Evolutionary conservation across 2,329 filamentous ascomycete species (phyloP), one percentile per base, ranked within the genome.

Genomic region (Fusarium hainanense): DNA sequence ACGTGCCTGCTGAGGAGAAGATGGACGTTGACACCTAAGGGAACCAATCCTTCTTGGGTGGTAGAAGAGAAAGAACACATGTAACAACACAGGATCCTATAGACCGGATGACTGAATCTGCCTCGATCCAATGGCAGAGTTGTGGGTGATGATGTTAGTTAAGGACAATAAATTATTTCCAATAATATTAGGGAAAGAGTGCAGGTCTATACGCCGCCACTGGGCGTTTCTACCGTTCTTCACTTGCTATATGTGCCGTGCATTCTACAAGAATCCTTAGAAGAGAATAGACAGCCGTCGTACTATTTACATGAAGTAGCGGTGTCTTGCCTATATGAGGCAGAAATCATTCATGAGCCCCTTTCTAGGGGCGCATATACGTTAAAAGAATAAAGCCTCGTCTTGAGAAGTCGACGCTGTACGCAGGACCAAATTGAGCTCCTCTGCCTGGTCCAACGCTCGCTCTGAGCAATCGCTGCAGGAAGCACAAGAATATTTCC

Each of bases 1-100:
- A 98, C 79, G 82, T 97, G 76, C 87, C 90, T 58, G 87, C 89
- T 58, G 89, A 91, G 68, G 87, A 87, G 78, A 85, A 83, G 78
- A 92, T 92, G 90, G 89, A 92, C 74, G 84, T 92, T 47, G 89
- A 92, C 78, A 82, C 85, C 76, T 91, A 73, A 62, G 63, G 41
- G 49, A 43, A 32, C 60, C 50, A 40, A 54, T 58, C 46, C 50
- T 32, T 40, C 57, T 55, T 43, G 63, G 54, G 50, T 40, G 48
- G 25, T 68, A 66, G 63, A 68, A 48, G 62, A 32, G 23, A 50
- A 50, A 69, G 61, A 66, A 43, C 60, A 70, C 58, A 73, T 76
- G 68, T 76, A 75, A 76, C 63, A 75, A 73, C 54, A 74, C 54
- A 54, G 49, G 62, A 66, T 65, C 57, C 68, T 68, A 67, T 54